Conservation (phyloP, 345 rosid genomes). For the Brassica nigra region DNA sequence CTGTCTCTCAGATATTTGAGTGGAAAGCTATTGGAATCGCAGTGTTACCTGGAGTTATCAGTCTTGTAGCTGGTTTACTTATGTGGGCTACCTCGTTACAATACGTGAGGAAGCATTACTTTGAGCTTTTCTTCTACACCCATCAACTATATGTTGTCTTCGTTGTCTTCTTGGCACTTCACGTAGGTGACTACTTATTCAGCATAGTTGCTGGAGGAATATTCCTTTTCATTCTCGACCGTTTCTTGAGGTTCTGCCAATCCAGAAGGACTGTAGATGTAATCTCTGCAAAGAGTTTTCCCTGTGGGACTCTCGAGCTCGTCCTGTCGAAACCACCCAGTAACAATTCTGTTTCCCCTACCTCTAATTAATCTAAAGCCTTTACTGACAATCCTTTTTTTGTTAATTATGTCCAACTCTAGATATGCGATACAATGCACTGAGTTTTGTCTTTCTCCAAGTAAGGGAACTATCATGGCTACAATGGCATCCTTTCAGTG, state of each 20-base stretch:
- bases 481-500: slow-evolving; percentile 98
- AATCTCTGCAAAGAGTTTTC: slow-evolving; percentile 73
- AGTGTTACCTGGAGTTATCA: slow-evolving; percentile 71
- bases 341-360: slow-evolving; percentile 37
- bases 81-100: slow-evolving; percentile 88
- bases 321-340: slow-evolving; percentile 74
- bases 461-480: slow-evolving; percentile 82
- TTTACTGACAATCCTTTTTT: not conserved
- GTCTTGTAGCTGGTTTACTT: slow-evolving; percentile 73
- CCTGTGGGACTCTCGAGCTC: slow-evolving; percentile 79
- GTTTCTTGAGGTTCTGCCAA: slow-evolving; percentile 87
- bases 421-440: slow-evolving; percentile 81
- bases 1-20: slow-evolving; percentile 52
- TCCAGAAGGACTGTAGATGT: slow-evolving; percentile 69
- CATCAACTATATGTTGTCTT: slow-evolving; percentile 85
- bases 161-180: slow-evolving; percentile 76
- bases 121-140: slow-evolving; percentile 92
- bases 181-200: slow-evolving; percentile 74
- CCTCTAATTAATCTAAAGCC: not conserved
- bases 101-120: slow-evolving; percentile 65
- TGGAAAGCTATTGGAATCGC: slow-evolving; percentile 67
- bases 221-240: slow-evolving; percentile 82
- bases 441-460: slow-evolving; percentile 87
- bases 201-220: slow-evolving; percentile 78
- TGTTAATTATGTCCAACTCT: not conserved